Conservation (phyloP, 2,329 filamentous ascomycete species). For the Lasiodiplodia theobromae region DNA sequence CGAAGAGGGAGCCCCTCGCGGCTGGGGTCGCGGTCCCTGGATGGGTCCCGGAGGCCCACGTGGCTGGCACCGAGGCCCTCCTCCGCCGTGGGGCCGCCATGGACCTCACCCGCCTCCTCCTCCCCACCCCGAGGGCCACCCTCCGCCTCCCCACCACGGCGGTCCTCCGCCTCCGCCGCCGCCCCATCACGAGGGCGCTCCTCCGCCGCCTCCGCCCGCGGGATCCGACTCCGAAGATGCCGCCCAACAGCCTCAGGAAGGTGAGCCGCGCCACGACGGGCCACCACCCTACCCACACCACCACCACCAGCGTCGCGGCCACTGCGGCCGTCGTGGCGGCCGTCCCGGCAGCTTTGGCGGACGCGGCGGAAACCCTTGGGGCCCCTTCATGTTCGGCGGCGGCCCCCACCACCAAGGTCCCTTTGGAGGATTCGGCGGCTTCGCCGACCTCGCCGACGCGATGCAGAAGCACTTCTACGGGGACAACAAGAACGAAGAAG, state of each 20-base stretch:
- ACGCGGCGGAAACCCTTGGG: slow-evolving; percentile 33
- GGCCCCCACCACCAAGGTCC: background rate
- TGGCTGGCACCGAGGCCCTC: slow-evolving; percentile 31
- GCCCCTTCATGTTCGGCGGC: slow-evolving; percentile 33
- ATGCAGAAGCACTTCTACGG: slow-evolving; percentile 41
- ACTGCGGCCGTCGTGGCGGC: slow-evolving; percentile 21
- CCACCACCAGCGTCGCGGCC: slow-evolving; percentile 10
- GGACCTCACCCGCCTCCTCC: slow-evolving; percentile 31
- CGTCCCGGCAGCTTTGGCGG: slow-evolving; percentile 25
- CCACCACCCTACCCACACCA: slow-evolving; percentile 22
- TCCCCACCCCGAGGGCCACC: slow-evolving; percentile 34
- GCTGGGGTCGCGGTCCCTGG: slow-evolving; percentile 44
- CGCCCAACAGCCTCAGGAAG: slow-evolving; percentile 32
- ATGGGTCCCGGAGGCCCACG: slow-evolving; percentile 33
- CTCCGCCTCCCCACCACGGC: slow-evolving; percentile 22
- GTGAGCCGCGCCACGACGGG: slow-evolving; percentile 32
- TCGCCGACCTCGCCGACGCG: slow-evolving; percentile 38
- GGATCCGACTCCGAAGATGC: slow-evolving; percentile 22
- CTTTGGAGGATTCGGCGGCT: slow-evolving; percentile 29
- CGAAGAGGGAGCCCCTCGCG: slow-evolving; percentile 38
- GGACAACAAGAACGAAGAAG: slow-evolving; percentile 32
- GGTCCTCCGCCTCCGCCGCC: slow-evolving; percentile 32
- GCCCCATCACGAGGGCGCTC: slow-evolving; percentile 34
- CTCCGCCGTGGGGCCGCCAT: slow-evolving; percentile 36
- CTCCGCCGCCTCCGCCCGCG: slow-evolving; percentile 18